Evolutionary conservation across 2,329 filamentous ascomycete species (phyloP), one percentile per base, ranked within the genome.

Genomic region (Amphichorda felina): DNA sequence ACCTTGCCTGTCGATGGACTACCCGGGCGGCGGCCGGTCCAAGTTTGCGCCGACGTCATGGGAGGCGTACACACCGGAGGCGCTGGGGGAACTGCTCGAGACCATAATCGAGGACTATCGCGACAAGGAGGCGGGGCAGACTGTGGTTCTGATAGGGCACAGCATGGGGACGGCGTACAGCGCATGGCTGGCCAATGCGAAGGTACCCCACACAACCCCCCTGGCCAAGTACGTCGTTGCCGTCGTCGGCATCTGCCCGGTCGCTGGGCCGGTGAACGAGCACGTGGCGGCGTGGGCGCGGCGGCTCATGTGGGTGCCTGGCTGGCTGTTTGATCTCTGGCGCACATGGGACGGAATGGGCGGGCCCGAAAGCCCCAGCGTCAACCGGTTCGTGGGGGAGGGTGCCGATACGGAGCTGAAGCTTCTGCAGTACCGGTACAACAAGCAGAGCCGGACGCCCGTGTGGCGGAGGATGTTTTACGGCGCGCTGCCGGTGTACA

Each of bases 11-110:
- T 83, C 86, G 4, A 77, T 96, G 42, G 91, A 98, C 53, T 67
- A 95, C 4, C 89, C 91, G 1, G 91, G 91, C 27, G 94, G 88
- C 48, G 91, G 91, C 21, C 64, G 79, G 16, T 95, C 89, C 2
- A 63, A 70, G 8, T 94, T 89, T 56, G 63, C 70, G 13, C 80
- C 82, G 15, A 74, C 64, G 13, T 56, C 68, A 16, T 88, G 83
- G 78, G 69, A 75, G 30, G 86, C 89, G 7, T 98, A 96, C 54
- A 79, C 75, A 0, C 75, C 79, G 1, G 74, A 86, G 28, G 77
- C 82, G 2, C 64, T 96, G 17, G 75, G 73, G 4, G 80, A 86
- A 45, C 64, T 98, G 9, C 64, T 95, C 11, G 78, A 79, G 38
- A 69, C 66, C 2, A 73, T 86, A 22, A 87, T 96, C 40, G 72